A percentile compares a stretch with the other conserved stretches of the same genome.
Evolutionary conservation across 352 stramenopile genomes (phyloP).

Genomic region (Phytophthora syringae): DNA sequence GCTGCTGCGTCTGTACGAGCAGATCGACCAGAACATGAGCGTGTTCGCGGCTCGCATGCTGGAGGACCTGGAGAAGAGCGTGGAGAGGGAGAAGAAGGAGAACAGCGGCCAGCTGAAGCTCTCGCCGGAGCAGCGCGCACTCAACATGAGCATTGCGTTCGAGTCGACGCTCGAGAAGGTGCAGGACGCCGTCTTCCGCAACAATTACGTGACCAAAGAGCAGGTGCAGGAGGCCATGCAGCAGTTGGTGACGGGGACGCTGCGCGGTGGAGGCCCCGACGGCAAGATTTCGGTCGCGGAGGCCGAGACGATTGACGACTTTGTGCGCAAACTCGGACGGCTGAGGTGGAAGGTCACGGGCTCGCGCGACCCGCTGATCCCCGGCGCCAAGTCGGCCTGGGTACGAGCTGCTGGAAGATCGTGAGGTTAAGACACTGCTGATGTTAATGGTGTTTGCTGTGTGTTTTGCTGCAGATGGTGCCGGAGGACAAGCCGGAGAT

Average conservation of each 20-base stretch:
- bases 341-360: slow-evolving; percentile 84
- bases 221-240: slow-evolving; percentile 80
- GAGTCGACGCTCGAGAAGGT: slow-evolving; percentile 82
- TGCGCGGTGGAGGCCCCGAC: slow-evolving; percentile 52
- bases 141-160: slow-evolving; percentile 87
- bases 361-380: slow-evolving; percentile 76
- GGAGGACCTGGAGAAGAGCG: slow-evolving; percentile 60
- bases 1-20: slow-evolving; percentile 77
- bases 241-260: slow-evolving; percentile 57
- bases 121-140: slow-evolving; percentile 70
- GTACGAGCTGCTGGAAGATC: slow-evolving; percentile 26
- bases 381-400: slow-evolving; percentile 45
- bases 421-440: not conserved
- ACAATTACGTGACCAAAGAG: slow-evolving; percentile 84
- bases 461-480: slow-evolving; percentile 39
- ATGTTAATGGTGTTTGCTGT: not conserved
- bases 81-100: slow-evolving; percentile 53
- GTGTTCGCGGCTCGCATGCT: slow-evolving; percentile 76
- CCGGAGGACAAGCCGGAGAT: slow-evolving; percentile 73
- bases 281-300: slow-evolving; percentile 70
- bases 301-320: slow-evolving; percentile 74
- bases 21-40: slow-evolving; percentile 89
- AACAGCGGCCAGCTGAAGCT: slow-evolving; percentile 58
- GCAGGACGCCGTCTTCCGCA: slow-evolving; percentile 84
- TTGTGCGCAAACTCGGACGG: slow-evolving; percentile 71